These are phyloP conservation scores for Cutaneotrichosporon curvatum DNA, from an alignment of 1,284 basidiomycete genomes.

Conservation along the genomic window DNA sequence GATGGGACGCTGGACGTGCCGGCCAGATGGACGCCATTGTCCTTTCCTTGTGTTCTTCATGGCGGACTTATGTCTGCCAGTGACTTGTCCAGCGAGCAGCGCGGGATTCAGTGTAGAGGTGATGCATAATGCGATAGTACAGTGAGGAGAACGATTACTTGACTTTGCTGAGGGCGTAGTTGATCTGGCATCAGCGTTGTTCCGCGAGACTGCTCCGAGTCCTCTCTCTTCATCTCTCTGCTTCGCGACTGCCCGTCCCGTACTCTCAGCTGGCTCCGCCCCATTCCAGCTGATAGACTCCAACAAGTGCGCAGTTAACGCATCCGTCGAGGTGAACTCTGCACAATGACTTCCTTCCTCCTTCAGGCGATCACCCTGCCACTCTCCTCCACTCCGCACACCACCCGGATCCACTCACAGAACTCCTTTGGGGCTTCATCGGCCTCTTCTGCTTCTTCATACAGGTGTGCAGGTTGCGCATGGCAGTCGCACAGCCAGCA, in stretches of 20 bases:
- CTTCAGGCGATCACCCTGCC: neutral
- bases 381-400: neutral
- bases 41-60: no score
- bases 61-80: no score
- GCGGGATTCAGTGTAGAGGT: no score
- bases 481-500: slow-evolving; percentile 58
- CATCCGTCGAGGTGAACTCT: no score
- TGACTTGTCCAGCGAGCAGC: no score
- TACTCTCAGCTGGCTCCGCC: neutral
- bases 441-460: slow-evolving; percentile 51
- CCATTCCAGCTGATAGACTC: neutral
- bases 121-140: slow-evolving; percentile 2
- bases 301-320: neutral
- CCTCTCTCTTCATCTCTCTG: no score
- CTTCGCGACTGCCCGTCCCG: no score
- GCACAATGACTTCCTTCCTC: no score
- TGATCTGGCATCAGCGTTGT: slow-evolving; percentile 9
- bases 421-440: neutral
- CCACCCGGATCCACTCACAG: slow-evolving; percentile 8
- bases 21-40: no score
- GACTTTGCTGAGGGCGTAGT: slow-evolving; percentile 14
- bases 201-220: neutral
- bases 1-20: no score
- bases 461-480: slow-evolving; percentile 67
- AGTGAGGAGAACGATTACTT: slow-evolving; percentile 4